Conservation (phyloP, 306 rosid species). For the Cucurbita moschata region DNA sequence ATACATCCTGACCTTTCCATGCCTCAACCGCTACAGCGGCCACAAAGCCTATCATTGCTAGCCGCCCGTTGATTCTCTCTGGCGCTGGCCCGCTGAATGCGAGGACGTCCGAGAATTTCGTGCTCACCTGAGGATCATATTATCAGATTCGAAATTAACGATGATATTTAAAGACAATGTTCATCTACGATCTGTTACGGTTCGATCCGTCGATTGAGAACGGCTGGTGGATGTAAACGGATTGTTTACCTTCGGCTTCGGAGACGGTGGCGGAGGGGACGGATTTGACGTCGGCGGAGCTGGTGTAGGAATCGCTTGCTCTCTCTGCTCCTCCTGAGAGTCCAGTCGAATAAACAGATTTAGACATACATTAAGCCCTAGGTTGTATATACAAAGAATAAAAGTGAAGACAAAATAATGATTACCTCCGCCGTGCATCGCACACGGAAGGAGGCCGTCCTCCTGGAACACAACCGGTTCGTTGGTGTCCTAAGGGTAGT, state of each 20-base stretch:
- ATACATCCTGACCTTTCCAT: slow-evolving; percentile 47
- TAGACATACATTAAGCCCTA: not conserved
- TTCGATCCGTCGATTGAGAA: not conserved
- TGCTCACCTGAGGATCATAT: slow-evolving; percentile 19
- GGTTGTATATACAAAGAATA: not conserved
- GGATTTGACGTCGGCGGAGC: not conserved
- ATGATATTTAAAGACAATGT: not conserved
- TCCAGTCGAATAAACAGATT: not conserved
- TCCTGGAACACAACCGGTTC: not conserved
- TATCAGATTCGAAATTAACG: not conserved
- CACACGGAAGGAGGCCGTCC: not conserved
- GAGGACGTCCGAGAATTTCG: slow-evolving; percentile 38
- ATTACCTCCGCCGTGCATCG: not conserved
- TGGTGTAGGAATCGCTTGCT: not conserved
- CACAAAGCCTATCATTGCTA: slow-evolving; percentile 81
- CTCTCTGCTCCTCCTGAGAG: not conserved
- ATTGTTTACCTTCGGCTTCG: not conserved
- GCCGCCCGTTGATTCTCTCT: slow-evolving; percentile 80
- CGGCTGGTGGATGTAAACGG: not conserved
- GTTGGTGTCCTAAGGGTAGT: not conserved
- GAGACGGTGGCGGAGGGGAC: not conserved
- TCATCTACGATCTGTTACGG: not conserved
- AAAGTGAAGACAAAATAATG: not conserved
- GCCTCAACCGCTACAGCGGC: slow-evolving; percentile 60
- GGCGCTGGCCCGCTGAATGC: slow-evolving; percentile 84